phyloP scores from a whole-genome alignment of 768 basidiomycete species.

The Hydnomerulius pinastri region DNA sequence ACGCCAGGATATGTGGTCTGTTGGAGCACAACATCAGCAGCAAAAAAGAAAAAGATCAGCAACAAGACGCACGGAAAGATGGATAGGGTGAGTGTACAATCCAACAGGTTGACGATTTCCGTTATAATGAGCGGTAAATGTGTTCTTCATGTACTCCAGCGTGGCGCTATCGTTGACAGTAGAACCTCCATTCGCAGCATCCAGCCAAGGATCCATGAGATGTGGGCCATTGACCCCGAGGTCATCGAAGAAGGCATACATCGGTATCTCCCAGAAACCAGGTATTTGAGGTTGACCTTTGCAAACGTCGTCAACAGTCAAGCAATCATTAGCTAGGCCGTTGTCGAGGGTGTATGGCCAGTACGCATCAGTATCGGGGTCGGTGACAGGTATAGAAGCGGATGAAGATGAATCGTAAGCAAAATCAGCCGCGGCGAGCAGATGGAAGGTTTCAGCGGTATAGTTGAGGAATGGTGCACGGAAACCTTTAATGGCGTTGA shows the following conservation, averaged over 20 bases:
- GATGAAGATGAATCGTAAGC: conserved; percentile 70
- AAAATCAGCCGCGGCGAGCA: conserved; percentile 57
- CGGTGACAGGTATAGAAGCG: conserved; percentile 65
- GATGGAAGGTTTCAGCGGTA: conserved; percentile 58
- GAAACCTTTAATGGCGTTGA: conserved; percentile 66
- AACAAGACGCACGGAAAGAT: conserved; percentile 51
- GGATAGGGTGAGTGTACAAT: conserved; percentile 81
- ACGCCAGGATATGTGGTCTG: conserved; percentile 63
- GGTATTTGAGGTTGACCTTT: conserved; percentile 71
- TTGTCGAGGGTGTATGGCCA: conserved; percentile 86
- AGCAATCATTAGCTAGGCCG: conserved; percentile 79
- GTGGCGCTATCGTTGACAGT: conserved; percentile 61
- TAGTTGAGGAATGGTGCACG: conserved; percentile 77
- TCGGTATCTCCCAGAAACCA: conserved; percentile 84
- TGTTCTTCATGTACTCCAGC: conserved; percentile 69
- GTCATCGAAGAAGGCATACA: conserved; percentile 76
- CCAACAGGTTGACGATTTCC: conserved; percentile 79
- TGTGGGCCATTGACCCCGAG: conserved; percentile 56
- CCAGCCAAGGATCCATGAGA: conserved; percentile 86
- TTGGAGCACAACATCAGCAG: conserved; percentile 13
- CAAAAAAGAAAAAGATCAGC: not conserved
- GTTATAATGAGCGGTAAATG: conserved; percentile 74
- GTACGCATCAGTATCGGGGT: conserved; percentile 67
- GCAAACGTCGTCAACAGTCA: conserved; percentile 55
- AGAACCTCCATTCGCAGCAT: conserved; percentile 53